Conservation (phyloP, 2,329 filamentous ascomycete genomes). For the Ceratocystiopsis sp. region DNA sequence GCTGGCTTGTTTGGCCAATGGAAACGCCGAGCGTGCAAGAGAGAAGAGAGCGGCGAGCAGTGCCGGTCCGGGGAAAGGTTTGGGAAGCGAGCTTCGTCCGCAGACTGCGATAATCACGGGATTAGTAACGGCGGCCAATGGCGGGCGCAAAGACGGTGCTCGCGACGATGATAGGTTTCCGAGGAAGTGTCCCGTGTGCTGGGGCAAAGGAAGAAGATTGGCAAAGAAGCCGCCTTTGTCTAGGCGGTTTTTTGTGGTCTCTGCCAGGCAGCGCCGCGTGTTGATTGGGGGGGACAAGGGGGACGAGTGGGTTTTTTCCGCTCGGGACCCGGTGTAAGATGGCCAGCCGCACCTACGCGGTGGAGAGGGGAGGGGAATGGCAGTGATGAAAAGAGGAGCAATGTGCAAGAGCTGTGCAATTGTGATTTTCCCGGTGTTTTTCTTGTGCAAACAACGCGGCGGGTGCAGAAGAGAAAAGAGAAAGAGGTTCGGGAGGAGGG, state of each 20-base stretch:
- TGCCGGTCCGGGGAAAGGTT: not conserved
- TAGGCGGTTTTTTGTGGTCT: not conserved
- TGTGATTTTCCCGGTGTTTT: too few relatives aligned
- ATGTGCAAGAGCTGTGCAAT: too few relatives aligned
- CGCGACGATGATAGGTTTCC: slow-evolving; percentile 34
- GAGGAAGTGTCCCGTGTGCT: slow-evolving; percentile 11
- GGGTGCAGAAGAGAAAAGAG: too few relatives aligned
- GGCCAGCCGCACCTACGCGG: too few relatives aligned
- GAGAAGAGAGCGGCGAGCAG: not conserved
- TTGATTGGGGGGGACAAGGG: slow-evolving; percentile 28
- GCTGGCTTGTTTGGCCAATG: too few relatives aligned
- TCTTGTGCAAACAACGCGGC: too few relatives aligned
- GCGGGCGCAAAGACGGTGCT: slow-evolving; percentile 23
- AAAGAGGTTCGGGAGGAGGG: too few relatives aligned
- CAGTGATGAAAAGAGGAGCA: too few relatives aligned
- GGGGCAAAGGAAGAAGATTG: not conserved
- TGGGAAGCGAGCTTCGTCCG: slow-evolving; percentile 15
- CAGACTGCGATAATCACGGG: slow-evolving; percentile 34
- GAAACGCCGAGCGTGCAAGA: too few relatives aligned
- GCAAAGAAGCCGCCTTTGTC: not conserved
- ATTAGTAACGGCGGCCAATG: slow-evolving; percentile 14
- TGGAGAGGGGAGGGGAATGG: too few relatives aligned
- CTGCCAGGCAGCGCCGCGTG: slow-evolving; percentile 15
- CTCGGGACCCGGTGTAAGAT: too few relatives aligned
- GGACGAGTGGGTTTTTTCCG: too few relatives aligned